Percentiles rank a stretch among this genome's conserved stretches.
phyloP scores from a whole-genome alignment of 2,329 filamentous ascomycete genomes.

The Xylaria sp. region DNA sequence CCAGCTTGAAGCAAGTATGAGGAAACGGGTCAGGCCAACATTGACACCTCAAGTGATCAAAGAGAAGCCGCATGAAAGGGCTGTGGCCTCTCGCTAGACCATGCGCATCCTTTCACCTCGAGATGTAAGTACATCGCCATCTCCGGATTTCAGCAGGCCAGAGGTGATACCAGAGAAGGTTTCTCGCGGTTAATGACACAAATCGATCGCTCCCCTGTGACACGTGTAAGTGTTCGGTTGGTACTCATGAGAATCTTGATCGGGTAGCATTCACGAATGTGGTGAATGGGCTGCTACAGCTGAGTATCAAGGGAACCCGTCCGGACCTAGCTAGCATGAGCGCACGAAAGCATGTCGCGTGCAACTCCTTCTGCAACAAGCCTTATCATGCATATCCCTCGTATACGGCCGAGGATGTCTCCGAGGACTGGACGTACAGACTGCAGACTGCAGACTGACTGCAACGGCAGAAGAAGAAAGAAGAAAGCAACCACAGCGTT shows the following conservation, averaged over 20 bases:
- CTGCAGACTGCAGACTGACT: not conserved
- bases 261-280: conserved; percentile 10
- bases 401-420: conserved; percentile 11
- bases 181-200: not conserved
- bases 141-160: not conserved
- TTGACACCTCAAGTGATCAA: not conserved
- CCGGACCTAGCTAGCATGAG: conserved; percentile 2
- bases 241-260: not conserved
- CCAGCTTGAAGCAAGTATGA: not conserved
- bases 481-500: conserved; percentile 3
- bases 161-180: not conserved
- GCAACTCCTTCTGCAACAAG: not conserved
- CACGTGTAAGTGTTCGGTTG: conserved; percentile 1
- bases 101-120: not conserved
- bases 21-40: not conserved
- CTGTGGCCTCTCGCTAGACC: not conserved
- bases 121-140: conserved; percentile 7
- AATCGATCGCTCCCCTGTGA: not conserved
- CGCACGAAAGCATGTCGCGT: conserved; percentile 6
- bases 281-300: conserved; percentile 9
- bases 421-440: not conserved
- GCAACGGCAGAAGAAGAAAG: conserved; percentile 1
- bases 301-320: not conserved
- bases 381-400: not conserved
- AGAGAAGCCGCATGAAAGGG: conserved; percentile 1